phyloP scores from a whole-genome alignment of 345 rosid genomes.

The Sonneratia alba region DNA sequence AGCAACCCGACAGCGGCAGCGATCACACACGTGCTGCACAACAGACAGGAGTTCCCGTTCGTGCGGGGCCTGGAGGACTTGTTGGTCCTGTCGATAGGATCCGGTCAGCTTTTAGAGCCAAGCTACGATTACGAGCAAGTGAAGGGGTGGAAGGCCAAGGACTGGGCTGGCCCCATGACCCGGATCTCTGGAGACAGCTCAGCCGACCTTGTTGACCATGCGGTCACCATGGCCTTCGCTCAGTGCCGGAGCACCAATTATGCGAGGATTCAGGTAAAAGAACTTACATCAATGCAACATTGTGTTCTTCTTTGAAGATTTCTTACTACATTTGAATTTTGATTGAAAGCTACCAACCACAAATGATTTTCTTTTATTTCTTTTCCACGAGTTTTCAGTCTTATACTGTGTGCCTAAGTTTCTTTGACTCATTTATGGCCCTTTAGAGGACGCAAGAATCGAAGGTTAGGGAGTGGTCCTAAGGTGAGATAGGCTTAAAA shows the following conservation, averaged over 20 bases:
- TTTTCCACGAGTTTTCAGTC: no score
- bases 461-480: not conserved
- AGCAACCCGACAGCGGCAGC: slow-evolving; percentile 90
- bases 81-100: slow-evolving; percentile 69
- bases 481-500: not conserved
- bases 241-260: slow-evolving; percentile 67
- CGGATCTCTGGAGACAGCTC: slow-evolving; percentile 76
- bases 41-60: slow-evolving; percentile 93
- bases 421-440: not conserved
- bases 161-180: slow-evolving; percentile 84
- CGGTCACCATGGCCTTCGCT: slow-evolving; percentile 90
- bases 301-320: not conserved
- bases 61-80: slow-evolving; percentile 94
- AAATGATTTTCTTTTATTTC: no score
- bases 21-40: slow-evolving; percentile 90
- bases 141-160: slow-evolving; percentile 68
- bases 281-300: not conserved
- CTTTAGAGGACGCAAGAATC: not conserved
- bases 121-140: slow-evolving; percentile 65
- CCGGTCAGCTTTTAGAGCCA: slow-evolving; percentile 68
- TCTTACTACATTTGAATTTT: not conserved
- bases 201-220: slow-evolving; percentile 90
- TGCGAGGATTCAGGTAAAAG: slow-evolving; percentile 78
- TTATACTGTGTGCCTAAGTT: not conserved
- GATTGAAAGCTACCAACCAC: not conserved